These are phyloP conservation scores for Dittrichia graveolens DNA, from an alignment of 129 eudicot species.

Conservation along the genomic window DNA sequence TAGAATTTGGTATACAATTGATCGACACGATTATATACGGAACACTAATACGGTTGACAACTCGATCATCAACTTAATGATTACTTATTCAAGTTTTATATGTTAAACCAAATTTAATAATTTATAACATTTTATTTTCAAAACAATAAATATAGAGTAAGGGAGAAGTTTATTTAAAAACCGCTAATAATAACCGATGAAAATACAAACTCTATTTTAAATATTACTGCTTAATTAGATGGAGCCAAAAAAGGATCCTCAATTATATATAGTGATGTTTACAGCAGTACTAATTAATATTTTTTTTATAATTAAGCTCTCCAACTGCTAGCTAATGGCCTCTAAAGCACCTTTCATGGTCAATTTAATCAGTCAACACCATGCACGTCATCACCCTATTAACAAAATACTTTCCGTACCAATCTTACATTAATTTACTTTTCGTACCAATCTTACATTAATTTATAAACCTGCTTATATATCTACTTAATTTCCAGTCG, in stretches of 20 bases:
- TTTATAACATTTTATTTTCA: no score
- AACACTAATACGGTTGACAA: no score
- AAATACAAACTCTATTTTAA: no score
- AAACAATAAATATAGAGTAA: no score
- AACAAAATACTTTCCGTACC: slow-evolving; percentile 13
- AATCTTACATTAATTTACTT: neutral
- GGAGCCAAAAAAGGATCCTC: neutral
- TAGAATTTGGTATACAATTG: no score
- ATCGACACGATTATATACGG: no score
- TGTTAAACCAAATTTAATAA: no score
- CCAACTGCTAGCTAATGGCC: slow-evolving; percentile 4
- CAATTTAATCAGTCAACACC: slow-evolving; percentile 8
- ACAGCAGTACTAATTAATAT: neutral
- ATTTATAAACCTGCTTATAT: neutral
- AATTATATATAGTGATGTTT: neutral
- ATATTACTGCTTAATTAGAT: no score
- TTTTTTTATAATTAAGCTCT: neutral
- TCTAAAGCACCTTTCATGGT: slow-evolving; percentile 12
- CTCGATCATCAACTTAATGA: no score
- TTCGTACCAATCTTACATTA: neutral
- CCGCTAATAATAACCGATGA: no score
- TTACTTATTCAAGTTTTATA: no score
- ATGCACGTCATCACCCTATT: slow-evolving; percentile 3
- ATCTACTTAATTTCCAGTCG: neutral
- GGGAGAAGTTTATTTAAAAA: no score